Evolutionary conservation across 768 basidiomycete species (phyloP).

Genomic region (Cubamyces lactineus): DNA sequence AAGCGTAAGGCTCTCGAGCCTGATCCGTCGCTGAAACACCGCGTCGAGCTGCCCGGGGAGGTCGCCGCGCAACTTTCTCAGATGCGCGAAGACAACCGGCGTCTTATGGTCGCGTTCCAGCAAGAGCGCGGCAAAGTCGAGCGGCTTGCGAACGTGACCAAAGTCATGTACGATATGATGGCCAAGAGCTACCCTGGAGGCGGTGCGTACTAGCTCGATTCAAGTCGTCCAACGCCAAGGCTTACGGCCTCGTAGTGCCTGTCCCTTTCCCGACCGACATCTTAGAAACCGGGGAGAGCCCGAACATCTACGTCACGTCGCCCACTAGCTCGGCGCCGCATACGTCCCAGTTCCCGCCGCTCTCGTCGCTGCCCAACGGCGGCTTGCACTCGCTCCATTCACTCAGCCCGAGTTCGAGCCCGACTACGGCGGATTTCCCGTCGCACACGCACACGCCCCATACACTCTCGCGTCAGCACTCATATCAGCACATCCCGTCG

Average conservation of each 20-base stretch:
- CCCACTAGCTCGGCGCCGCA: slow-evolving; percentile 51
- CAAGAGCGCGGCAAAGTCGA: slow-evolving; percentile 65
- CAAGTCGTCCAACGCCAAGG: slow-evolving; percentile 7
- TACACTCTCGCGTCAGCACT: slow-evolving; percentile 59
- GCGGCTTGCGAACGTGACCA: slow-evolving; percentile 59
- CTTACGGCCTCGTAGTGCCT: slow-evolving; percentile 30
- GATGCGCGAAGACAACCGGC: slow-evolving; percentile 73
- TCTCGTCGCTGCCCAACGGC: slow-evolving; percentile 44
- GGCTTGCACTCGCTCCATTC: slow-evolving; percentile 50
- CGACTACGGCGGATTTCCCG: slow-evolving; percentile 53
- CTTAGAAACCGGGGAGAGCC: slow-evolving; percentile 52
- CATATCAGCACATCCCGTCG: slow-evolving; percentile 56
- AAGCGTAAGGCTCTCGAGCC: slow-evolving; percentile 86
- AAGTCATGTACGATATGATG: slow-evolving; percentile 64
- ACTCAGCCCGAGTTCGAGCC: slow-evolving; percentile 55
- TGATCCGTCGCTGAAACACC: slow-evolving; percentile 69
- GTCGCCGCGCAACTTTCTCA: slow-evolving; percentile 66
- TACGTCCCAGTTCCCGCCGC: slow-evolving; percentile 39
- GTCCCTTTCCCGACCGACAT: slow-evolving; percentile 50
- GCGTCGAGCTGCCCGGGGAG: slow-evolving; percentile 82
- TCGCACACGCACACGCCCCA: slow-evolving; percentile 44
- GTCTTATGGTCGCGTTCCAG: slow-evolving; percentile 55
- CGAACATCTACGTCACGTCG: slow-evolving; percentile 76
- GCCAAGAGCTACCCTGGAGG: slow-evolving; percentile 57
- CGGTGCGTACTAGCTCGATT: slow-evolving; percentile 42